These are phyloP conservation scores for Metschnikowia similis DNA, from an alignment of 805 yeast species.

Conservation along the genomic window DNA sequence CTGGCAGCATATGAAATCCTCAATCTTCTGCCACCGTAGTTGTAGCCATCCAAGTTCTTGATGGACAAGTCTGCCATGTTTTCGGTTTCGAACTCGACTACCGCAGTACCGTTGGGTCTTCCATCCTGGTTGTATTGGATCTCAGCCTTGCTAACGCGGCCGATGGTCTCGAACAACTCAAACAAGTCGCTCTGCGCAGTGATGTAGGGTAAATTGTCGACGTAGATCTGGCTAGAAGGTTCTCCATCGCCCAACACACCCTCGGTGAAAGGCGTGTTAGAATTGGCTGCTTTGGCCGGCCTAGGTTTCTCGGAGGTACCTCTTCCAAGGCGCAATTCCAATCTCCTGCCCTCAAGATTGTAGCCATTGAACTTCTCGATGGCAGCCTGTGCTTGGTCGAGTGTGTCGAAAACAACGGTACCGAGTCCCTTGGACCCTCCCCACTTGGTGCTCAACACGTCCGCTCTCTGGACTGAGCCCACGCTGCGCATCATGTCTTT, in stretches of 20 bases:
- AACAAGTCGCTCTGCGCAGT: conserved; percentile 81
- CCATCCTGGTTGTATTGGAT: conserved; percentile 57
- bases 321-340: conserved; percentile 76
- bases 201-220: conserved; percentile 80
- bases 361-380: conserved; percentile 64
- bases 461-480: conserved; percentile 81
- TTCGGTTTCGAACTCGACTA: conserved; percentile 64
- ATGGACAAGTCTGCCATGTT: conserved; percentile 74
- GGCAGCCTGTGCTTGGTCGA: conserved; percentile 69
- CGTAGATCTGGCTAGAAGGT: conserved; percentile 49
- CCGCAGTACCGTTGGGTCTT: conserved; percentile 79
- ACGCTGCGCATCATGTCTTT: conserved; percentile 77
- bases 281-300: conserved; percentile 16
- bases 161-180: conserved; percentile 83
- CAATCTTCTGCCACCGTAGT: conserved; percentile 78
- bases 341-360: conserved; percentile 67
- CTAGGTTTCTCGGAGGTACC: conserved; percentile 14
- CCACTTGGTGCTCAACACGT: conserved; percentile 57
- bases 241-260: conserved; percentile 61
- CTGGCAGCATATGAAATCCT: conserved; percentile 60
- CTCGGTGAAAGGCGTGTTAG: conserved; percentile 57
- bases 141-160: conserved; percentile 72
- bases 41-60: conserved; percentile 68
- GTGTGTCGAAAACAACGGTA: conserved; percentile 63
- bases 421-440: conserved; percentile 88